Base-by-base conservation (phyloP, 805 yeast species). In the Wickerhamomyces canadensis region DNA sequence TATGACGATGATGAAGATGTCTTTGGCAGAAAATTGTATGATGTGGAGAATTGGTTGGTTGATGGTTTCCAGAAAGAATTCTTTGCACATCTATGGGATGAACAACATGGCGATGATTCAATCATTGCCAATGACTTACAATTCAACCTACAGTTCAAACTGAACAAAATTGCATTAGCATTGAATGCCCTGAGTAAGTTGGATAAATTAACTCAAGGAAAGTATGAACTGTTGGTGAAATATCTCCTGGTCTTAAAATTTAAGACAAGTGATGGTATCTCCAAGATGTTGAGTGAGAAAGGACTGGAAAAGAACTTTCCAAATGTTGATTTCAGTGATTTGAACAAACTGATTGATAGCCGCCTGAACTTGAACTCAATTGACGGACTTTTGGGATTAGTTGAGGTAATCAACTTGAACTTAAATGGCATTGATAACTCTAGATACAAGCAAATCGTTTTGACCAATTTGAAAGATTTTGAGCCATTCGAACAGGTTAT, bases 1-100 rank as follows among this genome's bases (percentile, higher is more conserved):
- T 63, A 60, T 27, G 36, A 56, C 17, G 68, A 70, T 14, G 85
- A 79, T 41, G 58, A 61, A 5, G 89, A 83, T 62, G 70, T 77
- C 3, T 69, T 79, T 44, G 91, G 87, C 24, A 67, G 68, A 19
- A 60, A 63, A 27, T 53, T 69, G 27, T 45, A 58, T 44, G 31
- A 50, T 3, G 49, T 61, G 24, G 50, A 62, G 27, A 54, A 64
- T 14, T 67, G 78, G 34, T 48, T 79, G 33, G 68, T 64, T 7
- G 23, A 21, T 21, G 59, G 61, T 12, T 67, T 80, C 41, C 52
- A 64, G 16, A 59, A 60, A 3, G 70, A 64, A 32, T 76, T 70
- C 23, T 70, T 52, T 46, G 56, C 47, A 46, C 54, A 52, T 44
- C 55, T 56, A 44, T 54, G 40, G 51, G 32, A 29, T 13, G 18